Evolutionary conservation across 2,329 filamentous ascomycete genomes (phyloP).

Genomic region (Colletotrichum musae): DNA sequence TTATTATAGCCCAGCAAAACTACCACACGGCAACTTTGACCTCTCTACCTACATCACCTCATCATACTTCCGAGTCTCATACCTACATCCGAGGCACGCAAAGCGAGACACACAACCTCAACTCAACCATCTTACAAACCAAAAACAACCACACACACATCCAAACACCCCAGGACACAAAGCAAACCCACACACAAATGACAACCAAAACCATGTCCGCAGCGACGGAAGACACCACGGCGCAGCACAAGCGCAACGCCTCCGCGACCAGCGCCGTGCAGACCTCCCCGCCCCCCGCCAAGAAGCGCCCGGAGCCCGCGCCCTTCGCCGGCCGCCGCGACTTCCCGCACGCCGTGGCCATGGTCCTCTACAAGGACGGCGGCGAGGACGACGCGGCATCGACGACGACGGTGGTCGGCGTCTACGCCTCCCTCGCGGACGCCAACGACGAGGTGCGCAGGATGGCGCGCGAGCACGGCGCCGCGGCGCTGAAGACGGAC

Average conservation of each 20-base stretch:
- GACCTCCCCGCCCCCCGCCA: slow-evolving; percentile 63
- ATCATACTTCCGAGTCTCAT: neutral
- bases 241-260: slow-evolving; percentile 38
- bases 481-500: slow-evolving; percentile 6
- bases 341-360: slow-evolving; percentile 47
- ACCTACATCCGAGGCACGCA: no score
- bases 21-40: neutral
- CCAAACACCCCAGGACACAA: neutral
- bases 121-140: neutral
- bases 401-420: slow-evolving; percentile 48
- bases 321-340: slow-evolving; percentile 25
- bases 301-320: slow-evolving; percentile 55
- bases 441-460: slow-evolving; percentile 53
- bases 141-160: neutral
- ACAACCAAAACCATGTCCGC: slow-evolving; percentile 28
- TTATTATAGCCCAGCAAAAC: neutral
- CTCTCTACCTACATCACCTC: neutral
- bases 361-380: slow-evolving; percentile 51
- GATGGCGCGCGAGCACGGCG: slow-evolving; percentile 47
- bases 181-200: slow-evolving; percentile 4
- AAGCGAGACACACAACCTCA: neutral
- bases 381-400: slow-evolving; percentile 37
- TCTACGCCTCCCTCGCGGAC: slow-evolving; percentile 52
- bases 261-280: slow-evolving; percentile 34
- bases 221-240: slow-evolving; percentile 15